Evolutionary conservation across 345 rosid species (phyloP), one percentile per base, ranked within the genome.

Genomic region (Clarkia xantiana): DNA sequence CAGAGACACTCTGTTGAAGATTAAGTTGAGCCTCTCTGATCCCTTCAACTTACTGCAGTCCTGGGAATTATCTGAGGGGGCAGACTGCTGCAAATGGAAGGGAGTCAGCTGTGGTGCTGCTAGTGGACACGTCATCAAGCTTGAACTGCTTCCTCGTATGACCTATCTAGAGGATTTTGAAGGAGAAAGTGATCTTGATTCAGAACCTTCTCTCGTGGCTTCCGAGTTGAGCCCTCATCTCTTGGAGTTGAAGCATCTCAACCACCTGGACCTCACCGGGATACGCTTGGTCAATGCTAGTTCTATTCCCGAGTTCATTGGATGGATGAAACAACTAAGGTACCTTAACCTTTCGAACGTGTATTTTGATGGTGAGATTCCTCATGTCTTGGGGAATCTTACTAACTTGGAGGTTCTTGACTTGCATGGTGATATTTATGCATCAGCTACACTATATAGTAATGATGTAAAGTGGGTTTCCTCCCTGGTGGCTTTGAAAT

Each of bases 381-480:
- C 57, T 42, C 45, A 7, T n/a, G 3, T 23, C 12, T 23, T 54
- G 48, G 57, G 41, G 7, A 54, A 54, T 11, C 23, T 54, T 47
- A 43, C 57, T 0, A 0, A 44, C 10, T 54, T 54, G 48, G 45
- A 54, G 15, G 40, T 44, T 47, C 49, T 54, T 54, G 41, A 42
- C 44, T 38, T 54, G 22, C 36, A 10, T 42, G 19, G 7, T 42
- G 16, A 12, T 52, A 1, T 11, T 42, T 40, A 40, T 38, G 11
- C 12, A 14, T 45, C 11, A 8, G 22, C 1, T 29, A 10, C 9
- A 5, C 36, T 29, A 0, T 29, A 0, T 29, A 10, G 5, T 17
- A 23, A 45, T 10, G 25, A 54, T 38, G 14, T 0, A 2, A 47
- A 45, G 18, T 59, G 64, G 64, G 51, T 55, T 18, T 54, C 64